These are phyloP conservation scores for Panicum hallii DNA, from an alignment of 202 grass and related monocot genomes.

Conservation along the genomic window DNA sequence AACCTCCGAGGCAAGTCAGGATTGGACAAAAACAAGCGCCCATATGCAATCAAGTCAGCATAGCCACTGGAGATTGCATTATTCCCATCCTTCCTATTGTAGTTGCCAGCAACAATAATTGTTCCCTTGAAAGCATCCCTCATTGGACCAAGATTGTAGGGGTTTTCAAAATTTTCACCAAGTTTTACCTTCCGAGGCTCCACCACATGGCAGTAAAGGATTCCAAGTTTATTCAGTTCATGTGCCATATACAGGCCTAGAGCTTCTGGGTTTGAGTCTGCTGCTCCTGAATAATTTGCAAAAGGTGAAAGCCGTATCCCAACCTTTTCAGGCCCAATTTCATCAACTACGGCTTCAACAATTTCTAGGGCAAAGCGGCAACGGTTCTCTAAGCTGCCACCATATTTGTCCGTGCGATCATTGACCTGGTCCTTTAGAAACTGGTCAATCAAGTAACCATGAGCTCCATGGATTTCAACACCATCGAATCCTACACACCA, in stretches of 20 bases:
- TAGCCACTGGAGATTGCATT: conserved; percentile 57
- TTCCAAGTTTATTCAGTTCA: conserved; percentile 58
- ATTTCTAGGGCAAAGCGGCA: conserved; percentile 78
- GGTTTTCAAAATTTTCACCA: conserved; percentile 52
- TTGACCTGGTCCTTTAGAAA: conserved; percentile 79
- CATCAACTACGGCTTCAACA: conserved; percentile 61
- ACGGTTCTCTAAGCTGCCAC: conserved; percentile 71
- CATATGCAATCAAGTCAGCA: conserved; percentile 74
- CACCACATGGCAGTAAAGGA: conserved; percentile 69
- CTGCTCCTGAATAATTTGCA: conserved; percentile 47
- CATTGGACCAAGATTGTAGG: conserved; percentile 56
- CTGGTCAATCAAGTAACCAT: conserved; percentile 83
- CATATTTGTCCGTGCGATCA: conserved; percentile 69
- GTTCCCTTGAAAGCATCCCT: conserved; percentile 65
- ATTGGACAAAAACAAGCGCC: conserved; percentile 75
- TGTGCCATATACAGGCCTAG: conserved; percentile 66
- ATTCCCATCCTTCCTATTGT: conserved; percentile 65
- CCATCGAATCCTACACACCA: conserved; percentile 76
- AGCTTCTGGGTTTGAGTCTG: conserved; percentile 66
- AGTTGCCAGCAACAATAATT: conserved; percentile 62
- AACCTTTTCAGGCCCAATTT: conserved; percentile 75
- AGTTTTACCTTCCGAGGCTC: conserved; percentile 60
- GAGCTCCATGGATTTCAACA: conserved; percentile 82
- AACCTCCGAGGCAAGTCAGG: conserved; percentile 73
- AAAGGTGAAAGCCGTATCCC: conserved; percentile 78